Evolutionary conservation across 2,329 filamentous ascomycete genomes (phyloP).

Genomic region (Phoma sp.): DNA sequence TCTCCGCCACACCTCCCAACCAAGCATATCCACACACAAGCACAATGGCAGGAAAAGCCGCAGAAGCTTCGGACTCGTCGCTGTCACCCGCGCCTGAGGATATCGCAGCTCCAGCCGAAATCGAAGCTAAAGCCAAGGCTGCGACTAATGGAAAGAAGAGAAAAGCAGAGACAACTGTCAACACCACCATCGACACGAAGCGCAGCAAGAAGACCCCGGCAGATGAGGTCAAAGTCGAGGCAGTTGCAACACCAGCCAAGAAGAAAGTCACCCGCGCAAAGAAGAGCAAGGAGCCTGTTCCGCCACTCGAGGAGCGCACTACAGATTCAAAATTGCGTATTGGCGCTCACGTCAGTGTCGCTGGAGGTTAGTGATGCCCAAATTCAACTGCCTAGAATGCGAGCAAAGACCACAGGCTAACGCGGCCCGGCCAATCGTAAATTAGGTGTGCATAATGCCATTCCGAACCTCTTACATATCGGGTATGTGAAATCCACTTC

Average conservation of each 20-base stretch:
- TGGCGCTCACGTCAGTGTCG: slow-evolving; percentile 89
- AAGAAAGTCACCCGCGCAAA: slow-evolving; percentile 17
- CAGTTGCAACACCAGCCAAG: slow-evolving; percentile 10
- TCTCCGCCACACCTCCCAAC: neutral
- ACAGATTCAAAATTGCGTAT: slow-evolving; percentile 79
- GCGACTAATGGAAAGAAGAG: slow-evolving; percentile 31
- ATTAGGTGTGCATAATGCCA: slow-evolving; percentile 84
- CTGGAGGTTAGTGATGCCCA: slow-evolving; percentile 70
- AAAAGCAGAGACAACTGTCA: slow-evolving; percentile 32
- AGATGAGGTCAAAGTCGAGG: slow-evolving; percentile 8
- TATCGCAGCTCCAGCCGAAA: slow-evolving; percentile 6
- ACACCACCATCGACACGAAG: slow-evolving; percentile 21
- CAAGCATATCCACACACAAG: neutral
- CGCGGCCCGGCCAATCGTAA: slow-evolving; percentile 21
- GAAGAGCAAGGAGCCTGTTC: slow-evolving; percentile 42
- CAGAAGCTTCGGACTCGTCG: slow-evolving; percentile 28
- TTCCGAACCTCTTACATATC: slow-evolving; percentile 78
- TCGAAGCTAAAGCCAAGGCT: slow-evolving; percentile 11
- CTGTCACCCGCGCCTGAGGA: slow-evolving; percentile 32
- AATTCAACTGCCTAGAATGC: neutral
- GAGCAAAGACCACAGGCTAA: slow-evolving; percentile 22
- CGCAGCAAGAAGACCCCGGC: slow-evolving; percentile 18
- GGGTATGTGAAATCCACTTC: slow-evolving; percentile 53
- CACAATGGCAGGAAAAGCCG: slow-evolving; percentile 29
- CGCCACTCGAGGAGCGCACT: slow-evolving; percentile 73